Evolutionary conservation across 345 rosid genomes (phyloP), one percentile per base, ranked within the genome.

Genomic region (Microthlaspi erraticum): DNA sequence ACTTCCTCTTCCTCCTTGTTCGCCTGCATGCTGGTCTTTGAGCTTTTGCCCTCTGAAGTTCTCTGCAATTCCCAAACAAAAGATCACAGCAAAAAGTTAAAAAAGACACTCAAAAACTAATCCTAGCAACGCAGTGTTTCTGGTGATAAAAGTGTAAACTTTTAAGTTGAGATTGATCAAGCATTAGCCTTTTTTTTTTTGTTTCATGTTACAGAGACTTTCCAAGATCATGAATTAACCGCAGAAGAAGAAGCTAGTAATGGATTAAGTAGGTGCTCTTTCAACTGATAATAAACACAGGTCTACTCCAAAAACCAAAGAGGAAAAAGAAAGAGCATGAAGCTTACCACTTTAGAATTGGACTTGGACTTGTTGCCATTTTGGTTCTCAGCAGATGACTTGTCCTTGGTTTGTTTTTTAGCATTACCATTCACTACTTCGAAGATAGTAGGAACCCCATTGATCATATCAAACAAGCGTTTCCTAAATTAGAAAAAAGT

Each of bases 361-460:
- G 89, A 79, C 67, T 81, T 90, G 58, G 92, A 78, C 72, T 79
- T 85, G 83, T 59, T 83, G 77, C 83, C 79, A 67, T 83, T 82
- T 78, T 84, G 83, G 64, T 87, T 85, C 17, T 80, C 81, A 42
- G 83, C 75, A 72, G 76, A 71, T 8, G 68, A 14, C 73, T 85
- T 86, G 50, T 88, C 94, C 86, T 83, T 84, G 0, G 76, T 19
- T 73, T 74, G 87, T 54, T 85, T 85, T 2, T 73, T 73, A 5
- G 72, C 79, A 60, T 46, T 54, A 70, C 92, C 92, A 49, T 82
- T 76, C 26, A 90, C 95, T 18, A 84, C 81, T 66, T 90, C 97
- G 78, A 77, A 90, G 73, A 90, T 77, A 39, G 97, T 90, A 37
- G 88, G 95, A 33, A 86, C 78, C 8, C 85, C 92, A 69, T 90